Evolutionary conservation across 176 grass and related monocot genomes (phyloP).

Genomic region (Oryza nivara): DNA sequence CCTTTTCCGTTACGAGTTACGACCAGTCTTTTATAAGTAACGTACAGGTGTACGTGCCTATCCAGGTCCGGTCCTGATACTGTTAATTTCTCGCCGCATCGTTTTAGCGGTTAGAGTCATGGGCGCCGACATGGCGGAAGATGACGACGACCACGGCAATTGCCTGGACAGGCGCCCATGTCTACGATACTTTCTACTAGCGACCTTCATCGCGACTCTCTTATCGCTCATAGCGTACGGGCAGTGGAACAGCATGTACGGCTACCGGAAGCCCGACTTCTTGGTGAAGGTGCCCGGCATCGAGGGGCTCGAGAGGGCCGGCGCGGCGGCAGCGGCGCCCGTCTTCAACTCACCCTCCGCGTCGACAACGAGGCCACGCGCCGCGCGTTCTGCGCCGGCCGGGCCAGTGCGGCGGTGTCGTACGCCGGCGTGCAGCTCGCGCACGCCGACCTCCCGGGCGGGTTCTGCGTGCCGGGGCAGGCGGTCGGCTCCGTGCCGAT

Average conservation of each 20-base stretch:
- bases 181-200: background rate
- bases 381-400: background rate
- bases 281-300: conserved; percentile 1
- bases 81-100: too few relatives aligned
- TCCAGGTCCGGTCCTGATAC: too few relatives aligned
- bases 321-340: background rate
- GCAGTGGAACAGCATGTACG: background rate
- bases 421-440: conserved; percentile 26
- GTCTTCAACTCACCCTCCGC: conserved; percentile 30
- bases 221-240: background rate
- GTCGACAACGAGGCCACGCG: background rate
- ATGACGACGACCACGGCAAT: background rate
- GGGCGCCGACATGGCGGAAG: background rate
- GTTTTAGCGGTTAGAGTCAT: background rate
- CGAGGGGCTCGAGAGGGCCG: conserved; percentile 8
- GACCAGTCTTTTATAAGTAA: too few relatives aligned
- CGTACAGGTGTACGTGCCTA: too few relatives aligned
- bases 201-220: background rate
- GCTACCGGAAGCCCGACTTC: background rate
- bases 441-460: background rate
- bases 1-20: too few relatives aligned
- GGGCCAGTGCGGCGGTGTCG: background rate
- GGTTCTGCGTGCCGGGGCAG: background rate
- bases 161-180: background rate
- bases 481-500: conserved; percentile 9